phyloP scores from a whole-genome alignment of 2,329 filamentous ascomycete genomes.

The Talaromyces sp. region DNA sequence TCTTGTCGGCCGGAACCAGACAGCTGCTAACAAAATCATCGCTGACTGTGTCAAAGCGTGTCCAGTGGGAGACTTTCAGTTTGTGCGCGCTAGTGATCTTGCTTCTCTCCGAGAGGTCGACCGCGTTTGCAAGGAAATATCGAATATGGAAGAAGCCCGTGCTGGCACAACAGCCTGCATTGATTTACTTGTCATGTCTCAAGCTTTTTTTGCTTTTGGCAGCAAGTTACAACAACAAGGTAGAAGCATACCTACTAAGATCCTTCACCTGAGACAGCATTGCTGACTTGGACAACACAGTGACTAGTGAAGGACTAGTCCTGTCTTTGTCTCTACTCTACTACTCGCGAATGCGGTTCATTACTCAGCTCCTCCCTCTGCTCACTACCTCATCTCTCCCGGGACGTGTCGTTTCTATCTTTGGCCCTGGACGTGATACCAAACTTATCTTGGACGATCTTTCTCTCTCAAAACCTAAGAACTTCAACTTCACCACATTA shows the following conservation, averaged over 20 bases:
- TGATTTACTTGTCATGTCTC: conserved; percentile 12
- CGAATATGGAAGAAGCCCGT: background rate
- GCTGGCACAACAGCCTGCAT: background rate
- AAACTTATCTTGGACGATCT: conserved; percentile 14
- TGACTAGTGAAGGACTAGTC: conserved; percentile 10
- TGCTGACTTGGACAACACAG: background rate
- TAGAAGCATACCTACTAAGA: background rate
- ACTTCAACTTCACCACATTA: conserved; percentile 5
- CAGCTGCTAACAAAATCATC: conserved; percentile 1
- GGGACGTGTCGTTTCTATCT: conserved; percentile 12
- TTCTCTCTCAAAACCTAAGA: conserved; percentile 2
- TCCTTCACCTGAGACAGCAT: background rate
- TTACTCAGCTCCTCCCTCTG: conserved; percentile 6
- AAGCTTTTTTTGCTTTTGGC: conserved; percentile 4
- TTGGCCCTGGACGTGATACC: conserved; percentile 10
- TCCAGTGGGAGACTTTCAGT: background rate
- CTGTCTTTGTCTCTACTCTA: conserved; percentile 11
- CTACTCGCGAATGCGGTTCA: conserved; percentile 15
- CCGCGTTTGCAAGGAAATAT: conserved; percentile 9
- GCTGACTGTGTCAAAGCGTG: background rate
- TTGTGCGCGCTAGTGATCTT: conserved; percentile 9
- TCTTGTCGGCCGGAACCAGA: conserved; percentile 6
- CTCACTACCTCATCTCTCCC: conserved; percentile 6
- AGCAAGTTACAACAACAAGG: conserved; percentile 5
- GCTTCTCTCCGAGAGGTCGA: conserved; percentile 8